A percentile compares a stretch with the other conserved stretches of the same genome.
Conservation (phyloP, 139 green algal genomes). For the Chlorella sp. region DNA sequence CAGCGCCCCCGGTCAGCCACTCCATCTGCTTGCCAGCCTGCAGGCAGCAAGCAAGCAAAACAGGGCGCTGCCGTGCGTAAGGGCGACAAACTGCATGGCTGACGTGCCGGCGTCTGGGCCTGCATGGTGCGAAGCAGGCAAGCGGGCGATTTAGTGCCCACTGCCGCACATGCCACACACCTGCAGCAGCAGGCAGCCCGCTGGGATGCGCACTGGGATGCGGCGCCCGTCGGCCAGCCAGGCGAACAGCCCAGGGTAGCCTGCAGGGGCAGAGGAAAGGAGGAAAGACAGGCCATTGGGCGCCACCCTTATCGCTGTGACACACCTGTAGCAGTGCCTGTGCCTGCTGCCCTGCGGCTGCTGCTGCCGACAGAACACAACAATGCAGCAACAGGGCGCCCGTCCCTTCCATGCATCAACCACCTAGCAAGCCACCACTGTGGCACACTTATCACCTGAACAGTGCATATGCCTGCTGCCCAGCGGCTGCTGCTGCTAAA, state of each 20-base stretch:
- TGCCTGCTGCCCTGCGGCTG: too few species aligned
- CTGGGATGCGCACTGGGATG: conserved; percentile 74
- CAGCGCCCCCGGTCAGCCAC: conserved; percentile 87
- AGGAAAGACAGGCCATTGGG: too few species aligned
- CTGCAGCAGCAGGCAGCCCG: conserved; percentile 13
- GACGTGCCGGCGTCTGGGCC: too few species aligned
- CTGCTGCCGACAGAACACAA: not conserved
- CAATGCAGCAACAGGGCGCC: not conserved
- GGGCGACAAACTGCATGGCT: too few species aligned
- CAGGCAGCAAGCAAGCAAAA: conserved; percentile 37
- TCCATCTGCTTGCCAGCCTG: conserved; percentile 94
- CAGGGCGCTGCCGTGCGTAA: not conserved
- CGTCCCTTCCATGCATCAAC: not conserved
- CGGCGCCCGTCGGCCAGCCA: conserved; percentile 84
- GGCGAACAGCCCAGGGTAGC: conserved; percentile 76
- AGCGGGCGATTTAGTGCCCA: not conserved
- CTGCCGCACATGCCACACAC: not conserved
- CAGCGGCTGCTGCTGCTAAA: not conserved
- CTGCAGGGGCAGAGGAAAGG: not conserved
- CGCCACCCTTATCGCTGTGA: too few species aligned
- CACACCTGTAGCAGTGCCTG: too few species aligned
- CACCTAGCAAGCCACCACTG: not conserved
- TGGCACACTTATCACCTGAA: too few species aligned
- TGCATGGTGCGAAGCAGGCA: not conserved
- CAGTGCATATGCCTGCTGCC: too few species aligned